Conservation (phyloP, 2,329 filamentous ascomycete genomes). For the Ceratocystis harringtonii region DNA sequence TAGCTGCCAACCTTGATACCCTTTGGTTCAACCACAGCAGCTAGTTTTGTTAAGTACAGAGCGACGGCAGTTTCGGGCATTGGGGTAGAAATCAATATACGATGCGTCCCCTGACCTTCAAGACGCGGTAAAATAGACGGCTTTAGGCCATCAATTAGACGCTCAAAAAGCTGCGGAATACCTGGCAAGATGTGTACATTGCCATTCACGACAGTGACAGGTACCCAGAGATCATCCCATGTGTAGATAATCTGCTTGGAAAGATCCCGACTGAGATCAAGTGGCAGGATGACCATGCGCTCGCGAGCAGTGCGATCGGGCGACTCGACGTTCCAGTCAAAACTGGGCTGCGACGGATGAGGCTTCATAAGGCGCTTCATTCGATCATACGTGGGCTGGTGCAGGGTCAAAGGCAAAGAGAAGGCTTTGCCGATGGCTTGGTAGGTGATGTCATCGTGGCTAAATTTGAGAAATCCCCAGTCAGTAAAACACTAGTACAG, state of each 20-base stretch:
- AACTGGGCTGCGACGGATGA: slow-evolving; percentile 55
- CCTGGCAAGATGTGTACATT: slow-evolving; percentile 91
- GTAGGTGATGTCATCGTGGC: slow-evolving; percentile 97
- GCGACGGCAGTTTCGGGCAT: slow-evolving; percentile 76
- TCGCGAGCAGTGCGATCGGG: slow-evolving; percentile 65
- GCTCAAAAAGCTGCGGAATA: slow-evolving; percentile 68
- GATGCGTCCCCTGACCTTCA: slow-evolving; percentile 55
- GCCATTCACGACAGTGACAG: slow-evolving; percentile 73
- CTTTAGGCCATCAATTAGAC: slow-evolving; percentile 62
- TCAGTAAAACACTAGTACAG: not conserved
- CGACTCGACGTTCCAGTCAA: slow-evolving; percentile 74
- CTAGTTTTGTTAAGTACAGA: slow-evolving; percentile 65
- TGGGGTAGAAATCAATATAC: slow-evolving; percentile 76
- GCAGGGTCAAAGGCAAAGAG: slow-evolving; percentile 56
- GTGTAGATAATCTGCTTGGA: slow-evolving; percentile 66
- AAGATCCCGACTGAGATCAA: slow-evolving; percentile 48
- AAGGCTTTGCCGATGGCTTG: slow-evolving; percentile 87
- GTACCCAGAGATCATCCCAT: slow-evolving; percentile 75
- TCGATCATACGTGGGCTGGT: slow-evolving; percentile 58
- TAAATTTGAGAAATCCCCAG: slow-evolving; percentile 24
- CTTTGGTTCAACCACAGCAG: slow-evolving; percentile 52
- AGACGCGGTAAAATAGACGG: slow-evolving; percentile 55
- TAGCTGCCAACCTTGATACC: slow-evolving; percentile 94
- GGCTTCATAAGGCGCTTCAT: slow-evolving; percentile 74
- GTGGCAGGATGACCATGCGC: slow-evolving; percentile 80